These are phyloP conservation scores for Dictyostelium purpureum DNA, from an alignment of 78 protist genomes.

Conservation along the genomic window DNA sequence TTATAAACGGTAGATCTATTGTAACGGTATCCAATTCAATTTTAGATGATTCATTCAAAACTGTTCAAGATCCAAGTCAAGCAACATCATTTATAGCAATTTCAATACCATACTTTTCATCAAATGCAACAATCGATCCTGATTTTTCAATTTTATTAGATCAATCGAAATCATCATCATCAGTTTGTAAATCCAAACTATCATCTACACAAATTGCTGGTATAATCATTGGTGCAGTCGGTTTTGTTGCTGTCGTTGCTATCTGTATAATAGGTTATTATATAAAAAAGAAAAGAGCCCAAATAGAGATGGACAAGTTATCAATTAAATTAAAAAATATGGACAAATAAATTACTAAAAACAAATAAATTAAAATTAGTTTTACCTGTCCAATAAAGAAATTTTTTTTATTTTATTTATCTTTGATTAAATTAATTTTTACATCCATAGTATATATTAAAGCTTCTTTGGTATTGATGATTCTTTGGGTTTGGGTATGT, in stretches of 20 bases:
- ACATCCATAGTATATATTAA: background rate
- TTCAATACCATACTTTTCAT: background rate
- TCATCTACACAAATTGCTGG: background rate
- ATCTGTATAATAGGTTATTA: background rate
- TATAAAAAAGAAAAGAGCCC: background rate
- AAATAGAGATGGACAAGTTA: background rate
- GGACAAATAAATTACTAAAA: too few relatives aligned
- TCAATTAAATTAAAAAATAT: background rate
- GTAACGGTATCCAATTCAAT: too few relatives aligned
- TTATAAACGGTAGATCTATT: background rate
- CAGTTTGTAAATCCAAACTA: background rate
- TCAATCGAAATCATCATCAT: background rate
- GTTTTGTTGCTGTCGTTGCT: background rate
- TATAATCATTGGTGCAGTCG: background rate
- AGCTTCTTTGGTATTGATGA: background rate
- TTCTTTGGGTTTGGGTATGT: background rate
- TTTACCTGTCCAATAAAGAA: too few relatives aligned
- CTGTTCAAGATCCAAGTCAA: too few relatives aligned
- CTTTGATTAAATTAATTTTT: slow-evolving; percentile 1
- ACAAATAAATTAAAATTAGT: too few relatives aligned
- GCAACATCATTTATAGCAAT: background rate
- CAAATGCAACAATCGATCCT: background rate
- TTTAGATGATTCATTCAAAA: too few relatives aligned
- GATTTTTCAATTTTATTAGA: background rate
- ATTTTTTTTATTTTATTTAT: background rate